Conservation (phyloP, 1,284 basidiomycete genomes). For the Cutaneotrichosporon mucoides region DNA sequence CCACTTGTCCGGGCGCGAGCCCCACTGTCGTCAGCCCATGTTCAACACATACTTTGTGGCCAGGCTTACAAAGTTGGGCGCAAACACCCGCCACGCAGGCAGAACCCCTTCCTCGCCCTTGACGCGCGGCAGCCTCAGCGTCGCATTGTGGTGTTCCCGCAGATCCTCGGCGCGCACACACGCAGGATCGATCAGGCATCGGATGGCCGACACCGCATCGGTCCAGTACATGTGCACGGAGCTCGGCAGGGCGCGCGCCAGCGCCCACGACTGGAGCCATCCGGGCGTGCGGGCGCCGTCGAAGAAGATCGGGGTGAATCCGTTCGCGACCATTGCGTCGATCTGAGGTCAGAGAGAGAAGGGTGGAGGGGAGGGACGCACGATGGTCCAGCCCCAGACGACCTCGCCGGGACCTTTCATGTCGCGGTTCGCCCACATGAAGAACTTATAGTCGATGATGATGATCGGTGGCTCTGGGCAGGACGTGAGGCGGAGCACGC, state of each 20-base stretch:
- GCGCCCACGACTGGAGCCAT: neutral
- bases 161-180: conserved; percentile 41
- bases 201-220: conserved; percentile 24
- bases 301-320: neutral
- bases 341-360: neutral
- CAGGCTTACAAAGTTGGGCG: conserved; percentile 39
- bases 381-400: neutral
- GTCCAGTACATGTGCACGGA: conserved; percentile 8
- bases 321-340: neutral
- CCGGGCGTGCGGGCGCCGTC: neutral
- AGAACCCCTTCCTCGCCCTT: conserved; percentile 36
- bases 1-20: conserved; percentile 6
- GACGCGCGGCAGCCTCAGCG: neutral
- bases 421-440: neutral
- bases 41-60: neutral
- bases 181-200: conserved; percentile 41
- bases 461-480: conserved; percentile 37
- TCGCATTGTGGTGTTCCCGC: conserved; percentile 19
- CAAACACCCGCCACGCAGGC: conserved; percentile 40
- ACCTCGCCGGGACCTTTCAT: neutral
- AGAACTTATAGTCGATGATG: conserved; percentile 35
- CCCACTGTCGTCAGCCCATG: conserved; percentile 4
- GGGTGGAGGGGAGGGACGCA: neutral
- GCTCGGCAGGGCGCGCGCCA: neutral
- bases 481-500: conserved; percentile 24